phyloP scores from a whole-genome alignment of 78 protist genomes.

The Dictyostelium purpureum region DNA sequence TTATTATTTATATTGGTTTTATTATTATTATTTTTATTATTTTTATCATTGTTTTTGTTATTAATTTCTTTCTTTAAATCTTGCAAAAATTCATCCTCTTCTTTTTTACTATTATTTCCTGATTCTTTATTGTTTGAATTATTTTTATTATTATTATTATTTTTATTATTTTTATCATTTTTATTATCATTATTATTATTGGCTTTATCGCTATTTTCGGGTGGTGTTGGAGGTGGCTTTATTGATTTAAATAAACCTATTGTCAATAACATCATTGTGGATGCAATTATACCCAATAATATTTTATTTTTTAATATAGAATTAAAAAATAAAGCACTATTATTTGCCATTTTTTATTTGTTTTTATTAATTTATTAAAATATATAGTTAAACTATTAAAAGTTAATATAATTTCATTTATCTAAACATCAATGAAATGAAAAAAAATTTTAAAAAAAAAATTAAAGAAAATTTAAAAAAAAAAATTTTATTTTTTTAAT shows the following conservation, averaged over 20 bases:
- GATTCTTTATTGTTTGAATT: background rate
- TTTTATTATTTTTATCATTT: background rate
- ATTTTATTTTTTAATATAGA: background rate
- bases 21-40: background rate
- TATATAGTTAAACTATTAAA: background rate
- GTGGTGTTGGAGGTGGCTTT: background rate
- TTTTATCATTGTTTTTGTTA: background rate
- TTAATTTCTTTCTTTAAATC: background rate
- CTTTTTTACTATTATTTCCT: background rate
- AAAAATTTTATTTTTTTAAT: background rate
- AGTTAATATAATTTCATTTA: background rate
- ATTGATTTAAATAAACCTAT: conserved; percentile 11
- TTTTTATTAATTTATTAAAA: background rate
- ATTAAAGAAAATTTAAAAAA: background rate
- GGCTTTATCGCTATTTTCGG: background rate
- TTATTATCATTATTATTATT: background rate
- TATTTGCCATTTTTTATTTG: background rate
- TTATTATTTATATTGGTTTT: background rate
- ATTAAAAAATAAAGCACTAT: background rate
- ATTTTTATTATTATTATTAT: background rate
- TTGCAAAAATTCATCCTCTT: background rate
- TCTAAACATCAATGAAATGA: background rate
- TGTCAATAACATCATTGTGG: background rate
- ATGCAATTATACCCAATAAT: conserved; percentile 4
- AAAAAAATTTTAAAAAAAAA: background rate